Conservation (phyloP, 495 filamentous ascomycete genomes). For the Penicillium steckii region DNA sequence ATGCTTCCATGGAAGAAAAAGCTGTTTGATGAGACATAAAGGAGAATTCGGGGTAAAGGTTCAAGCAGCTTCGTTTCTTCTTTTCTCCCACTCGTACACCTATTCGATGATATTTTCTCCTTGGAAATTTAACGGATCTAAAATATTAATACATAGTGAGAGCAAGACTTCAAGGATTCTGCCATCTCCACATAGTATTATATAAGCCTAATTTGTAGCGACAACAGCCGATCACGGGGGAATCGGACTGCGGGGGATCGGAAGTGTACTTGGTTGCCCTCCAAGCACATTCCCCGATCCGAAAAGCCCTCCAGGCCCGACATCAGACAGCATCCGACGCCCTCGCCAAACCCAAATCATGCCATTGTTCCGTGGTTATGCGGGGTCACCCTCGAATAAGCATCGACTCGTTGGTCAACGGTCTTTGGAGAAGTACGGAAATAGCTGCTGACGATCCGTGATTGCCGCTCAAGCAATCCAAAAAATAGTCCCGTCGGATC, state of each 20-base stretch:
- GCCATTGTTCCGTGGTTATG: slow-evolving; percentile 12
- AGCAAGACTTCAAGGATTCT: too few species aligned
- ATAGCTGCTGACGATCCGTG: not conserved
- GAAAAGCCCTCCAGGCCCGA: slow-evolving; percentile 15
- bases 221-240: not conserved
- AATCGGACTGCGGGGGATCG: not conserved
- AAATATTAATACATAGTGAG: too few species aligned
- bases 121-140: too few species aligned
- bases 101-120: too few species aligned
- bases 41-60: too few species aligned
- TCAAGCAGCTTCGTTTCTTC: too few species aligned
- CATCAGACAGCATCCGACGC: slow-evolving; percentile 12
- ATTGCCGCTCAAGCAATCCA: slow-evolving; percentile 8
- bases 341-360: slow-evolving; percentile 14
- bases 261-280: not conserved
- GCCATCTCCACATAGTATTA: too few species aligned
- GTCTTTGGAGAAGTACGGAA: not conserved
- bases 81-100: too few species aligned
- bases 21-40: too few species aligned
- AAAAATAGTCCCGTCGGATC: slow-evolving; percentile 15
- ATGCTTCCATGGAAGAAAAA: too few species aligned
- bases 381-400: slow-evolving; percentile 27
- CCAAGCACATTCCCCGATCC: not conserved
- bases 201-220: not conserved
- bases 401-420: slow-evolving; percentile 20